Evolutionary conservation across 2,329 filamentous ascomycete species (phyloP), one percentile per base, ranked within the genome.

Genomic region (Aspergillus fijiensis): DNA sequence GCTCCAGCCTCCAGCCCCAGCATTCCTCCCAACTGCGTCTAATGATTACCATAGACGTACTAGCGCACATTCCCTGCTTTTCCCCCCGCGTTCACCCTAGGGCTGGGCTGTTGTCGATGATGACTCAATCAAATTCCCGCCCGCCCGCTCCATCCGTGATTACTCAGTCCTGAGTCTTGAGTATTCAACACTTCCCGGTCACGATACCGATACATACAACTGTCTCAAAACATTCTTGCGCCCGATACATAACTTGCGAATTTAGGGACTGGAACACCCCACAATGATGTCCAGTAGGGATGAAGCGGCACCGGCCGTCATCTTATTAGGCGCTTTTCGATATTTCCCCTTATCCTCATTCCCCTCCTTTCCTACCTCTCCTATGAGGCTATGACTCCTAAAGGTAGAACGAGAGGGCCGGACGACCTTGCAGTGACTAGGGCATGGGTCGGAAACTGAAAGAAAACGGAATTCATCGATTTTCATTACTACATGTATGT

Each of bases 1-100:
- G 51, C 63, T 60, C 63, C 64, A 72, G 66, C 70, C 70, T 71
- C 70, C 52, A 29, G 49, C 23, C 23, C 29, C 49, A 27, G 23
- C 14, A 50, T 50, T 50, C 49, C 10, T 31, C 35, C 42, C n/a
- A 35, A 56, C 60, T 61, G 56, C 58, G 55, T 59, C 51, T 58
- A 59, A 59, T 7, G 55, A 63, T 66, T 62, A 68, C 63, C 49
- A 55, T 21, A 31, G 23, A 19, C 61, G 61, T 62, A 60, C 45
- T 48, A 60, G 23, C 59, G 49, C 45, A 39, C 47, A 51, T 59
- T 61, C 51, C 47, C 29, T 49, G 27, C 54, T 55, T 61, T 55
- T 61, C 51, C 39, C 61, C 61, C 61, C 61, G 59, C 61, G 59
- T 63, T 61, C 45, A 56, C 55, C 35, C 27, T 39, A 51, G 47